Percentiles rank a stretch among this genome's conserved stretches.
These are phyloP conservation scores for Nannizziopsis arthrosporioides DNA, from an alignment of 2,329 filamentous ascomycete species.

Conservation along the genomic window DNA sequence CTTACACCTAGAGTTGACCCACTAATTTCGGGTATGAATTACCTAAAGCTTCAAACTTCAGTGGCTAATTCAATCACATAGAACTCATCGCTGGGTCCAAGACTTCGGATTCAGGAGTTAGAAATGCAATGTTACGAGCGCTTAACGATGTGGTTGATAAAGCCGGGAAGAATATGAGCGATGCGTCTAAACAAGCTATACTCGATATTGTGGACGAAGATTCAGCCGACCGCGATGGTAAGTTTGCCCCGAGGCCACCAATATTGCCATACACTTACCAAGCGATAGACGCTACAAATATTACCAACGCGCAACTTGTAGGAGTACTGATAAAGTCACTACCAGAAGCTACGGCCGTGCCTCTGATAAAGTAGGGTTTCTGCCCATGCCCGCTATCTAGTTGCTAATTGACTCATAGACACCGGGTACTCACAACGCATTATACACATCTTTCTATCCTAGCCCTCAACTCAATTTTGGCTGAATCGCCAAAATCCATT, in stretches of 20 bases:
- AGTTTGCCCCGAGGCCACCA: constrained; percentile 11
- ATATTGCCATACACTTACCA: constrained; percentile 14
- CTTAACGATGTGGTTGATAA: constrained; percentile 94
- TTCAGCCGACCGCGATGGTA: constrained; percentile 58
- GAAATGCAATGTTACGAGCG: constrained; percentile 92
- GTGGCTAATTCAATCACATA: constrained; percentile 21
- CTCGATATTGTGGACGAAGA: constrained; percentile 81
- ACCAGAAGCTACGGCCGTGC: constrained; percentile 54
- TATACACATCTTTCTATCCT: constrained; percentile 70
- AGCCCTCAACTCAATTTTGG: constrained; percentile 75
- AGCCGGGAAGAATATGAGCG: constrained; percentile 88
- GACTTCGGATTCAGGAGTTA: constrained; percentile 75
- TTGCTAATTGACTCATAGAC: constrained; percentile 41
- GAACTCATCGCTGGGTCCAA: constrained; percentile 94
- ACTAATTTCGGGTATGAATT: constrained; percentile 52
- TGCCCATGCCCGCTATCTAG: not conserved
- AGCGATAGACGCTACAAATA: constrained; percentile 53
- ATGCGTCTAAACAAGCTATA: constrained; percentile 74
- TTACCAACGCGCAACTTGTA: constrained; percentile 81
- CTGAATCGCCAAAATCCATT: constrained; percentile 64
- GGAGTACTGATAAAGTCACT: constrained; percentile 83
- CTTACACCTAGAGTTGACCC: constrained; percentile 92
- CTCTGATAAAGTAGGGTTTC: constrained; percentile 43
- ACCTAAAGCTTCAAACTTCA: not conserved
- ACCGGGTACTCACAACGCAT: constrained; percentile 65